Evolutionary conservation across 2,329 filamentous ascomycete genomes (phyloP).

Genomic region (Knoxdaviesia capensis): DNA sequence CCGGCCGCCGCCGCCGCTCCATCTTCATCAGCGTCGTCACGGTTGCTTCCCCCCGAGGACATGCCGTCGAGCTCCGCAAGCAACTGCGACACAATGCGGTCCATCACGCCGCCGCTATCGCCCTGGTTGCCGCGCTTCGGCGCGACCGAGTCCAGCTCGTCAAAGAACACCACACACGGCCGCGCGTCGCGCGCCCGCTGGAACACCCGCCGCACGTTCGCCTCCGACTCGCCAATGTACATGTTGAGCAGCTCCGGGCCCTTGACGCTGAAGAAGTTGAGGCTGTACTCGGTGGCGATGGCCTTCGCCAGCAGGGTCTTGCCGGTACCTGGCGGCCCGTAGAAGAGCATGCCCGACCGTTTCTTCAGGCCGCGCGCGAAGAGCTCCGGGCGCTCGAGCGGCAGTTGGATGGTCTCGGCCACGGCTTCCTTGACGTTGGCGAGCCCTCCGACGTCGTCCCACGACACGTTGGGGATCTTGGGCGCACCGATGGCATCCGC

Average conservation of each 20-base stretch:
- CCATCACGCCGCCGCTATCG: slow-evolving; percentile 95
- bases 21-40: background rate
- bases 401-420: slow-evolving; percentile 87
- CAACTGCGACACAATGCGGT: slow-evolving; percentile 86
- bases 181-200: slow-evolving; percentile 69
- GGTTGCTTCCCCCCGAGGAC: slow-evolving; percentile 27
- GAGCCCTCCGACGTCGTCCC: slow-evolving; percentile 88
- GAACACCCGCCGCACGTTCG: slow-evolving; percentile 77
- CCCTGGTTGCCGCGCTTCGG: slow-evolving; percentile 95
- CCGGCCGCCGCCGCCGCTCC: slow-evolving; percentile 63
- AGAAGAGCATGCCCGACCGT: slow-evolving; percentile 80
- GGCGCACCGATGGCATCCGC: slow-evolving; percentile 92
- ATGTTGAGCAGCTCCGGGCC: slow-evolving; percentile 83
- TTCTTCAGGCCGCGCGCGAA: slow-evolving; percentile 98
- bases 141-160: slow-evolving; percentile 81
- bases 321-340: slow-evolving; percentile 76
- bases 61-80: slow-evolving; percentile 93
- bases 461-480: slow-evolving; percentile 92
- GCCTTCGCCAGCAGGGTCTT: slow-evolving; percentile 88
- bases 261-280: slow-evolving; percentile 91
- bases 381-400: slow-evolving; percentile 74
- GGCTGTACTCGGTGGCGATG: slow-evolving; percentile 79
- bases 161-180: slow-evolving; percentile 84
- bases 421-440: slow-evolving; percentile 94
- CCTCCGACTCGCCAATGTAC: slow-evolving; percentile 91